Evolutionary conservation across 352 stramenopile genomes (phyloP), one percentile per base, ranked within the genome.

Genomic region (Pythium pectinolyticum): DNA sequence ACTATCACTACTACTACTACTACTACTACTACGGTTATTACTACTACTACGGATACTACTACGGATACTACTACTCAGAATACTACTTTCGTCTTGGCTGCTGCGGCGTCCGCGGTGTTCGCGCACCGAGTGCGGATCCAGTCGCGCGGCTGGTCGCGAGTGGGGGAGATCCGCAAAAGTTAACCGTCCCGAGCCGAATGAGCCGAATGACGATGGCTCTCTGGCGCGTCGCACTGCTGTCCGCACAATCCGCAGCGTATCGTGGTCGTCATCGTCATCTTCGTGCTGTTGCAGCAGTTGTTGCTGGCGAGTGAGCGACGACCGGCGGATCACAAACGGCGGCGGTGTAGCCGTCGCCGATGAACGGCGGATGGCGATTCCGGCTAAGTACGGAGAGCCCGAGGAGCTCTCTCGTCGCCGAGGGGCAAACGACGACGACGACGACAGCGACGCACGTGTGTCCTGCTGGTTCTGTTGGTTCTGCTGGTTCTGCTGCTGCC

Each of bases 41-140:
- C n/a, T n/a, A 34, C 54, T 65, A 32, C 55, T 57, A 24, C 49
- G 54, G 31, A n/a, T 15, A 20, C 52, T n/a, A 6, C 34, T 32
- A n/a, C 31, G 22, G 41, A 27, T 41, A 28, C 41, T 56, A 39
- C 48, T 64, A 48, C 48, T 60, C 47, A 32, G 59, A 55, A 51
- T 67, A 27, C 52, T 51, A 27, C 55, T 41, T 51, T 54, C 53
- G n/a, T 61, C 39, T n/a, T n/a, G n/a, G 41, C 54, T 65, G 41
- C 55, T 57, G 31, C 49, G 54, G 31, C 40, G 63, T 14, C 63
- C 52, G 22, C 45, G 40, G 12, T 45, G 63, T 17, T 63, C 55
- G 30, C 63, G 63, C 41, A 70, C 63, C 24, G 50, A 63, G 55
- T 63, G 49, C 32, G 63, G 56, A 25, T 70, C 55, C 7, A 64